phyloP scores from a whole-genome alignment of 2,329 filamentous ascomycete species.

The Emericellopsis cladophorae region DNA sequence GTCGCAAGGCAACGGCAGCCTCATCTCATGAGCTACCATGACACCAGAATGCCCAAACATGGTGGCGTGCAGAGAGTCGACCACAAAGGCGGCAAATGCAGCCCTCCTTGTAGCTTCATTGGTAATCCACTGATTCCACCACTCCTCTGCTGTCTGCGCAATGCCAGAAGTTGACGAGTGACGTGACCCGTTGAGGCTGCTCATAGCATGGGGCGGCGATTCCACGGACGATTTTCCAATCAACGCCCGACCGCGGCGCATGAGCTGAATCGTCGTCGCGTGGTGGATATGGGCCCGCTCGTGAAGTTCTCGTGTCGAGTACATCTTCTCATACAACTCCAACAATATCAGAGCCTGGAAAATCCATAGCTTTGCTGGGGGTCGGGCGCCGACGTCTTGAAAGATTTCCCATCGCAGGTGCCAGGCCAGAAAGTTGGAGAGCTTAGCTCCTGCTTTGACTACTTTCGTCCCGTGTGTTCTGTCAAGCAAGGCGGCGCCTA shows the following conservation, averaged over 20 bases:
- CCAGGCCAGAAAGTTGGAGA: conserved; percentile 85
- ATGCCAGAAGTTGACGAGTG: conserved; percentile 49
- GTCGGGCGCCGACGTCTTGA: conserved; percentile 77
- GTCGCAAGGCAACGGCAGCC: conserved; percentile 81
- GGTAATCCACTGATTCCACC: conserved; percentile 94
- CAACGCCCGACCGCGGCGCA: conserved; percentile 84
- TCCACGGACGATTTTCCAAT: conserved; percentile 78
- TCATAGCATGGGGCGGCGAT: conserved; percentile 64
- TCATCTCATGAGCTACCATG: conserved; percentile 95
- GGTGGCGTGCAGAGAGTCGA: conserved; percentile 91
- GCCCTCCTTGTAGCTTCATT: conserved; percentile 82
- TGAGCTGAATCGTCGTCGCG: conserved; percentile 85
- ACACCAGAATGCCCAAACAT: conserved; percentile 97
- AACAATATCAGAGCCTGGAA: conserved; percentile 84
- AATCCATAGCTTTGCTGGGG: conserved; percentile 89
- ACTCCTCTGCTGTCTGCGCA: conserved; percentile 67
- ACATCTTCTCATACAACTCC: conserved; percentile 97
- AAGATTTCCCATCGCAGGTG: conserved; percentile 95
- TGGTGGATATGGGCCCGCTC: conserved; percentile 95
- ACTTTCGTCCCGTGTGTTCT: conserved; percentile 63
- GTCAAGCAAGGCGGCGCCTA: conserved; percentile 82
- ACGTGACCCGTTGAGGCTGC: conserved; percentile 41
- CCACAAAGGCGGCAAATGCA: conserved; percentile 86
- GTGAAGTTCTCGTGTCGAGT: conserved; percentile 80
- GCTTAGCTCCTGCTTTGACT: conserved; percentile 63